These are phyloP conservation scores for Neurospora sp. DNA, from an alignment of 495 filamentous ascomycete genomes.

Conservation along the genomic window DNA sequence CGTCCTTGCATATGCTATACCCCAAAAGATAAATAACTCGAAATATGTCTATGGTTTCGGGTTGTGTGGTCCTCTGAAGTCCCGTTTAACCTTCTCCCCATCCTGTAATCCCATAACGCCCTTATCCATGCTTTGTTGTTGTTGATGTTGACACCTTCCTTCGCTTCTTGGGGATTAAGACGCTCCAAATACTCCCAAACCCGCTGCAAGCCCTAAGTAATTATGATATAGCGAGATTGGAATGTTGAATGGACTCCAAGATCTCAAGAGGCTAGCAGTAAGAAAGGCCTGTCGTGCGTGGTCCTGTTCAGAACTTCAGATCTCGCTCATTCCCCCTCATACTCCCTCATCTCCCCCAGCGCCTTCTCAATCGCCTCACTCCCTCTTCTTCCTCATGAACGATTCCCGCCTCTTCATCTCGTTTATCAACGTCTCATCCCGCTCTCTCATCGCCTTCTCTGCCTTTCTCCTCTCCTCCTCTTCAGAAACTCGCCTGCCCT, in stretches of 20 bases:
- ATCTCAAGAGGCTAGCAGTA: neutral
- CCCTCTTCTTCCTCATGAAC: neutral
- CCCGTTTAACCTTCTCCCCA: neutral
- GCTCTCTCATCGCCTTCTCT: neutral
- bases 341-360: neutral
- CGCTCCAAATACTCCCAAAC: neutral
- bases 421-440: neutral
- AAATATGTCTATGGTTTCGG: neutral
- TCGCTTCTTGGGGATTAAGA: neutral
- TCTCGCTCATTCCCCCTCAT: neutral
- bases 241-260: neutral
- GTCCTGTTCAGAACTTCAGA: neutral
- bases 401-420: neutral
- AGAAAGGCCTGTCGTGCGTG: neutral
- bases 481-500: neutral
- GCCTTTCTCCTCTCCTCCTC: neutral
- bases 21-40: neutral
- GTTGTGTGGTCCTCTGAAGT: neutral
- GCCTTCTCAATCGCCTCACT: neutral
- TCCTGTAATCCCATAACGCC: neutral
- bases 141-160: neutral
- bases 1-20: neutral
- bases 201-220: neutral
- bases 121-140: neutral
- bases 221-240: neutral